phyloP scores from a whole-genome alignment of 2,329 filamentous ascomycete genomes.

The Rhexocercosporidium sp. region DNA sequence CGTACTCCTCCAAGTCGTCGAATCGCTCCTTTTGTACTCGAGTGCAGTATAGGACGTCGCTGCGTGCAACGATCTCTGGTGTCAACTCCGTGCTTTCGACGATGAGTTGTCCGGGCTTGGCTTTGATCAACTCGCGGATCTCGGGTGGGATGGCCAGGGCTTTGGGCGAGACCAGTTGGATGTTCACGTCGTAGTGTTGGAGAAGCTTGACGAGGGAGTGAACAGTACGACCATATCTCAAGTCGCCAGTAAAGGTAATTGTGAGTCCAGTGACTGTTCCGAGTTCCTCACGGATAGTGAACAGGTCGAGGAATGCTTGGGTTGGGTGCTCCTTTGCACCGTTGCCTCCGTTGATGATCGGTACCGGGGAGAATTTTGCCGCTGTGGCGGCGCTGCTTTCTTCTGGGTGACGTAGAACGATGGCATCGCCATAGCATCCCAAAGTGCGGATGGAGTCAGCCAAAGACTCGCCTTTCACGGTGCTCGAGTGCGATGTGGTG shows the following conservation, averaged over 20 bases:
- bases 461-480: constrained; percentile 91
- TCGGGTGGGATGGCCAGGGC: constrained; percentile 77
- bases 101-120: constrained; percentile 75
- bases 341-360: constrained; percentile 97
- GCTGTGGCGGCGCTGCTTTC: constrained; percentile 81
- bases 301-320: constrained; percentile 95
- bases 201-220: constrained; percentile 95
- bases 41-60: constrained; percentile 96
- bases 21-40: constrained; percentile 97
- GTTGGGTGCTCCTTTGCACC: constrained; percentile 96
- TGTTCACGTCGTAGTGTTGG: constrained; percentile 91
- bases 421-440: constrained; percentile 90
- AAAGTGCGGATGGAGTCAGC: constrained; percentile 94
- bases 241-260: constrained; percentile 93
- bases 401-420: constrained; percentile 93
- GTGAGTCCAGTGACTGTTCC: constrained; percentile 94
- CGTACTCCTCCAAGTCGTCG: constrained; percentile 78
- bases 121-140: constrained; percentile 73
- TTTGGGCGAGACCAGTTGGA: constrained; percentile 88
- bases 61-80: constrained; percentile 81
- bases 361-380: constrained; percentile 85
- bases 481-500: constrained; percentile 82
- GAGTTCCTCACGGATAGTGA: constrained; percentile 97
- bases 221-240: constrained; percentile 90
- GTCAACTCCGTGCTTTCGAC: constrained; percentile 80